A percentile compares a stretch with the other conserved stretches of the same genome.
Conservation (phyloP, 768 basidiomycete genomes). For the Leccinum disarticulatum region DNA sequence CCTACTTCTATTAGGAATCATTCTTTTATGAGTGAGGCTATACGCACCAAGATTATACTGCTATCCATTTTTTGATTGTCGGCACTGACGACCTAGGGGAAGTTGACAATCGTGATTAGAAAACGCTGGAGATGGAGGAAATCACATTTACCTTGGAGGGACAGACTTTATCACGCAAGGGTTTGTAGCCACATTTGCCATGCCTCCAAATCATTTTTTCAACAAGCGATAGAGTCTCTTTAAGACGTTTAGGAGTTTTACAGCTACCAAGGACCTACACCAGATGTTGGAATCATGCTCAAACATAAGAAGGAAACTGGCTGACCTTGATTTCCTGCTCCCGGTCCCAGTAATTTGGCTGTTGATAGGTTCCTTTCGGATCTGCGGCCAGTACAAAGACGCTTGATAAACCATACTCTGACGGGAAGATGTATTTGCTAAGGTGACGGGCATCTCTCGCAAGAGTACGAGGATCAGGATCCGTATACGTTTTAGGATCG, state of each 20-base stretch:
- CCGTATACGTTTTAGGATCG: conserved; percentile 34
- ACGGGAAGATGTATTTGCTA: conserved; percentile 83
- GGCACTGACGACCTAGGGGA: conserved; percentile 39
- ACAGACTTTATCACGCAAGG: conserved; percentile 62
- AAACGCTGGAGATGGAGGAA: background rate
- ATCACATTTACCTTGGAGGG: conserved; percentile 63
- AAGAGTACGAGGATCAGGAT: conserved; percentile 48
- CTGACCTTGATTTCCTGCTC: conserved; percentile 70
- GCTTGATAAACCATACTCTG: conserved; percentile 67
- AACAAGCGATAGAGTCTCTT: conserved; percentile 48
- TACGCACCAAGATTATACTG: conserved; percentile 59
- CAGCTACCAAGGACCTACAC: conserved; percentile 41
- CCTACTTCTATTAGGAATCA: conserved; percentile 42
- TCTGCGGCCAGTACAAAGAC: conserved; percentile 44
- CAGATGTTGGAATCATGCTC: background rate
- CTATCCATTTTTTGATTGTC: conserved; percentile 51
- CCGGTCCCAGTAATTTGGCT: conserved; percentile 57
- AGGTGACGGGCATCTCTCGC: conserved; percentile 57
- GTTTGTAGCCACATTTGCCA: conserved; percentile 64
- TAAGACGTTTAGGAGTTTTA: conserved; percentile 77
- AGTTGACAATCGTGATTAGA: background rate
- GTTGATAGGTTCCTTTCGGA: conserved; percentile 32
- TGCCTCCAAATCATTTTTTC: conserved; percentile 69
- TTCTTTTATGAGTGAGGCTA: background rate
- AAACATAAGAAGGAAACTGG: conserved; percentile 2